phyloP scores from a whole-genome alignment of 768 basidiomycete species.

The Suillus fuscotomentosus region DNA sequence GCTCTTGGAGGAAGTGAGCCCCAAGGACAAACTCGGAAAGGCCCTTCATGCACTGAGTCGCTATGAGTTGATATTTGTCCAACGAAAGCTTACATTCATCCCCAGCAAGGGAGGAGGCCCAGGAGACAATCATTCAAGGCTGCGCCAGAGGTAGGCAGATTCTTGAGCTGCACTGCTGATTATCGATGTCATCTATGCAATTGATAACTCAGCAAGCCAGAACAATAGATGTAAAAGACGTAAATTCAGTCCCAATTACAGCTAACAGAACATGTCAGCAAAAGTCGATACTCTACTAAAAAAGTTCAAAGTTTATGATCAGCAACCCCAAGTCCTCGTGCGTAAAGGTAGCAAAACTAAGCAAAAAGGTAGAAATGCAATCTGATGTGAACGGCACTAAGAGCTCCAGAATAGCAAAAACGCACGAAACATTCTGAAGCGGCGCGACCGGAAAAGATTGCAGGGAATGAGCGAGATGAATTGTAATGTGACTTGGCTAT shows the following conservation, averaged over 20 bases:
- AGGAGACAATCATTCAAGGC: neutral
- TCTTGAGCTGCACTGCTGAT: neutral
- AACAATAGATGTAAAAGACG: neutral
- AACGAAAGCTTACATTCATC: neutral
- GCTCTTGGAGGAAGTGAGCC: neutral
- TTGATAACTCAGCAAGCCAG: neutral
- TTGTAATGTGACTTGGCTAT: slow-evolving; percentile 22
- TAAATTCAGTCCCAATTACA: slow-evolving; percentile 21
- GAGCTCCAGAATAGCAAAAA: slow-evolving; percentile 18
- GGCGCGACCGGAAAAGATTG: slow-evolving; percentile 14
- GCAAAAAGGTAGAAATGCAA: slow-evolving; percentile 11
- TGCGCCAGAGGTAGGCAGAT: neutral
- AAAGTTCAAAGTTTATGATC: slow-evolving; percentile 16
- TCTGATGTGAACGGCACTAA: neutral
- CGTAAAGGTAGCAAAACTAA: slow-evolving; percentile 5
- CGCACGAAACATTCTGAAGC: slow-evolving; percentile 20
- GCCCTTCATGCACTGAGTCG: neutral
- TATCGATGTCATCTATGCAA: neutral
- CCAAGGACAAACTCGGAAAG: neutral
- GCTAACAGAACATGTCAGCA: slow-evolving; percentile 30
- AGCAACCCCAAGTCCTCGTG: slow-evolving; percentile 16
- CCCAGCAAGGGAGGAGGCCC: neutral
- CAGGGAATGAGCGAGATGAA: slow-evolving; percentile 19
- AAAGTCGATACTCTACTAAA: slow-evolving; percentile 12
- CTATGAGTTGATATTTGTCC: neutral